A percentile compares a stretch with the other conserved stretches of the same genome.
These are phyloP conservation scores for Phaeophleospora eucalypticola DNA, from an alignment of 2,329 filamentous ascomycete genomes.

Conservation along the genomic window DNA sequence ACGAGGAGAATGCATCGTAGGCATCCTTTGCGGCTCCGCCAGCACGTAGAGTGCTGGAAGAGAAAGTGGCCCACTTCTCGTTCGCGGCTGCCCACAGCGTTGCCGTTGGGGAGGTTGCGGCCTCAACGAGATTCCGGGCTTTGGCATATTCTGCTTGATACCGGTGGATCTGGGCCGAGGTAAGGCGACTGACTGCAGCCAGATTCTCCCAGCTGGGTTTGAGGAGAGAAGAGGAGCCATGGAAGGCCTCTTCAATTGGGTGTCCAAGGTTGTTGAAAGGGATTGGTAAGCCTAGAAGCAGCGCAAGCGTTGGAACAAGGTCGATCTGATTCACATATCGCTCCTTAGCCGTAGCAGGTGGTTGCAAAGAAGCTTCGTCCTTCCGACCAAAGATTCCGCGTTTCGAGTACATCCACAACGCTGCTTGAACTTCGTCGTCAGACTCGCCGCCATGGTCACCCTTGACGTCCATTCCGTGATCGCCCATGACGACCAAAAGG, in stretches of 20 bases:
- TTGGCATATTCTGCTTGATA: slow-evolving; percentile 82
- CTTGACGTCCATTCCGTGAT: slow-evolving; percentile 97
- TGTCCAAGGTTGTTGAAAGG: slow-evolving; percentile 93
- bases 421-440: slow-evolving; percentile 89
- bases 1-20: slow-evolving; percentile 61
- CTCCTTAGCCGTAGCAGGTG: slow-evolving; percentile 68
- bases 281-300: slow-evolving; percentile 85
- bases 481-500: slow-evolving; percentile 92
- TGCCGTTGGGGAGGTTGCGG: slow-evolving; percentile 46
- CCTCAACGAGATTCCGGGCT: slow-evolving; percentile 64
- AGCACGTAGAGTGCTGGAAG: neutral
- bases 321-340: slow-evolving; percentile 82
- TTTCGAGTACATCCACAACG: slow-evolving; percentile 98
- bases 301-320: slow-evolving; percentile 82
- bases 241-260: slow-evolving; percentile 91
- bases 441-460: slow-evolving; percentile 98
- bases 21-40: slow-evolving; percentile 35
- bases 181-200: slow-evolving; percentile 69
- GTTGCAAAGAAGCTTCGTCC: slow-evolving; percentile 53
- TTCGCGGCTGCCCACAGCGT: slow-evolving; percentile 59
- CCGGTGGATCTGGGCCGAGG: slow-evolving; percentile 79
- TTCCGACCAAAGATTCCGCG: slow-evolving; percentile 77
- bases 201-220: slow-evolving; percentile 68
- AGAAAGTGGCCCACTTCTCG: slow-evolving; percentile 46
- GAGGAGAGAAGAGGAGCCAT: slow-evolving; percentile 46